Evolutionary conservation across 2,329 filamentous ascomycete species (phyloP), one percentile per base, ranked within the genome.

Genomic region (Ophiostoma sp.): DNA sequence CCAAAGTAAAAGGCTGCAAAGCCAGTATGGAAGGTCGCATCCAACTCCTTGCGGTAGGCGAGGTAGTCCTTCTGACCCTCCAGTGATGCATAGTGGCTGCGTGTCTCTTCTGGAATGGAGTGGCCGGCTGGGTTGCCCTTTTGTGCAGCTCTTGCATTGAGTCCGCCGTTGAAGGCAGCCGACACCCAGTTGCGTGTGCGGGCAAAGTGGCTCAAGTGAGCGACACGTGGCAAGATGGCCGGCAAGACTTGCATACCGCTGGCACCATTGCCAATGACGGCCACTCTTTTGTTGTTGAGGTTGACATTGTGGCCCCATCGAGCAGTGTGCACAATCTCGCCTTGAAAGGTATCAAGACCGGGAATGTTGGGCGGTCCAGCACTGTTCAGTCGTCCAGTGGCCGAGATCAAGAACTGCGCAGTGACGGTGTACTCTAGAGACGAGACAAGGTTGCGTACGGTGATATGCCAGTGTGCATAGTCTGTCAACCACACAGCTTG

Each of bases 191-290:
- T 72, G 31, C 57, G 69, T 3, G 55, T 63, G 8, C 75, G 73
- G 3, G 72, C 75, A 68, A 74, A 76, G 45, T 76, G 72, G 70
- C 72, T 69, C 3, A 76, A 4, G 22, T 64, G 73, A 11, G 39
- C 22, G 19, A 70, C 72, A n/a, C 25, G 61, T 11, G 72, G 61
- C 17, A 73, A 19, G 22, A 75, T 68, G 31, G 71, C 68, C 15
- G 75, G 72, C 15, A 75, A 2, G 2, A 76, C 25, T 69, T 76
- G 75, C 57, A 73, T 63, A 15, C 75, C 75, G 17, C 52, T 72
- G 42, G 75, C 73, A 15, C 75, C 75, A 55, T 76, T 75, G 22
- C 75, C 75, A 25, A 76, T 76, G 12, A 76, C 66, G 52, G 75
- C 75, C 0, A 76, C 72, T 9, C 59, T 25, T 17, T 76, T 74